Conservation (phyloP, 2,329 filamentous ascomycete species). For the Botrytis squamosa region DNA sequence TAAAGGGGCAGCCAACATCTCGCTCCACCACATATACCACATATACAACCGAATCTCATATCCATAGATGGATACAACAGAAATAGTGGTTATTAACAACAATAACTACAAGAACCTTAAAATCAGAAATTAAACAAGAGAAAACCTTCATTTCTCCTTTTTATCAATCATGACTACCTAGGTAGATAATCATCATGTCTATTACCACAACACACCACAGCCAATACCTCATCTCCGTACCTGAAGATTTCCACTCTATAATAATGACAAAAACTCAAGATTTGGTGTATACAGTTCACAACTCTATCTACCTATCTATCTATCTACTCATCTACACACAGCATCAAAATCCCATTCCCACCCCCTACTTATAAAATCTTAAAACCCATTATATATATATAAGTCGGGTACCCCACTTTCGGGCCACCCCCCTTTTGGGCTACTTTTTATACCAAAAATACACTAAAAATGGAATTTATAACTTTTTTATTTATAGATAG, state of each 20-base stretch:
- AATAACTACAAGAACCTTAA: not conserved
- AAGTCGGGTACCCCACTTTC: too few species aligned
- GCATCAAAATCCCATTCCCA: not conserved
- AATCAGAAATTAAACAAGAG: not conserved
- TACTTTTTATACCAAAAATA: too few species aligned
- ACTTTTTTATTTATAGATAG: too few species aligned
- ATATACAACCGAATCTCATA: too few species aligned
- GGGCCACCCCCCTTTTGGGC: too few species aligned
- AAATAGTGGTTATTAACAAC: not conserved
- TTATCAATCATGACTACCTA: not conserved
- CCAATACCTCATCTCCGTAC: not conserved
- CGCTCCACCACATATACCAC: not conserved
- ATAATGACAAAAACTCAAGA: not conserved
- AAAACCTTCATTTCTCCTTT: not conserved
- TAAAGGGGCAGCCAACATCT: not conserved
- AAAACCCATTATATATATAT: too few species aligned
- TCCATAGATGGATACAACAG: not conserved
- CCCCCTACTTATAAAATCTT: not conserved
- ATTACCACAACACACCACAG: not conserved
- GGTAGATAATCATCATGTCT: accelerated
- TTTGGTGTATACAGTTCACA: not conserved
- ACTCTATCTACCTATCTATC: not conserved
- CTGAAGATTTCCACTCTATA: not conserved
- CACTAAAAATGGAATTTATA: too few species aligned
- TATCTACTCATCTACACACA: too few species aligned